A percentile compares a stretch with the other conserved stretches of the same genome.
Evolutionary conservation across 2,329 filamentous ascomycete species (phyloP).

Genomic region (Aspergillus clavatus): DNA sequence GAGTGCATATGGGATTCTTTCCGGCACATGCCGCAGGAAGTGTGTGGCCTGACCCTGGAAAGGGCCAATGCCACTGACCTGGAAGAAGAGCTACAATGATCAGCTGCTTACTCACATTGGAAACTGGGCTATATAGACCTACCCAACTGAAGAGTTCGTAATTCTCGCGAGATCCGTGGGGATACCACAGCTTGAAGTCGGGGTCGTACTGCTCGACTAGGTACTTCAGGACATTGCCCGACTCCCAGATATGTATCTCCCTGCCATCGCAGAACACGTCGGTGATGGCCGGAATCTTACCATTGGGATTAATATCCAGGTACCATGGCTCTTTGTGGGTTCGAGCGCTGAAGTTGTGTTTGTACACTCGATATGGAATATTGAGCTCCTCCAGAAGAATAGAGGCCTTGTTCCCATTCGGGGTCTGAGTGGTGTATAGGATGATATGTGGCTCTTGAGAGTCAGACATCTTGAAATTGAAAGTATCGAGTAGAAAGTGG

Average conservation of each 20-base stretch:
- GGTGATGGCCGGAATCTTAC: slow-evolving; percentile 1
- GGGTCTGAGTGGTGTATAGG: neutral
- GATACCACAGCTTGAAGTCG: neutral
- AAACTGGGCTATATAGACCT: neutral
- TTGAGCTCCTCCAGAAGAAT: slow-evolving; percentile 1
- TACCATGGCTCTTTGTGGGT: slow-evolving; percentile 3
- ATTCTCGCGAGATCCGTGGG: neutral
- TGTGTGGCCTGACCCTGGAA: slow-evolving; percentile 5
- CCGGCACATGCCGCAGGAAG: slow-evolving; percentile 1
- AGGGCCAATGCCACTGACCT: neutral
- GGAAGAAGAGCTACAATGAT: slow-evolving; percentile 4
- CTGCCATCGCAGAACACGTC: neutral
- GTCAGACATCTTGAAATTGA: too few species aligned
- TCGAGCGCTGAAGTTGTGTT: neutral
- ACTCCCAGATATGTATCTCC: slow-evolving; percentile 1
- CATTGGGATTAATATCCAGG: slow-evolving; percentile 5
- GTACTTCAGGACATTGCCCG: slow-evolving; percentile 1
- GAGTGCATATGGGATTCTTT: slow-evolving; percentile 1
- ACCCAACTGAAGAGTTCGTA: slow-evolving; percentile 1
- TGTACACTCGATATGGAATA: neutral
- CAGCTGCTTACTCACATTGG: too few species aligned
- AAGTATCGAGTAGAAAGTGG: too few species aligned
- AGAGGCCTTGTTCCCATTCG: neutral
- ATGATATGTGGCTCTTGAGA: neutral
- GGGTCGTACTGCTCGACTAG: slow-evolving; percentile 1